A percentile compares a stretch with the other conserved stretches of the same genome.
Conservation (phyloP, 108 stramenopile genomes). For the Skeletonema marinoi region DNA sequence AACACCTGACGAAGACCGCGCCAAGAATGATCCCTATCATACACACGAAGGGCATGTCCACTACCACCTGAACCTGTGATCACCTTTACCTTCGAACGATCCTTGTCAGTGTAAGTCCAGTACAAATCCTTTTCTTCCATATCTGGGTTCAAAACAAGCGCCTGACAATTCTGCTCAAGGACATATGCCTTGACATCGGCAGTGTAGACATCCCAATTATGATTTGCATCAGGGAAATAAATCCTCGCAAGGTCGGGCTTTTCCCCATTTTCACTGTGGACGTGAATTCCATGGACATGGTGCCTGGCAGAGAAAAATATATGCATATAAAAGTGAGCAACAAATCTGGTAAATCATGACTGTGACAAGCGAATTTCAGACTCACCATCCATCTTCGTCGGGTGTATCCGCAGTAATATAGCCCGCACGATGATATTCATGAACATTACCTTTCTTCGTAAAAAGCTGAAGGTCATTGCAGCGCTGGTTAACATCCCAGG, state of each 20-base stretch:
- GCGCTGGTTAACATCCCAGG: slow-evolving; percentile 24
- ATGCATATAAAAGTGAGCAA: neutral
- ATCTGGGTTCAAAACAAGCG: slow-evolving; percentile 36
- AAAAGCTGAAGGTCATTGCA: slow-evolving; percentile 38
- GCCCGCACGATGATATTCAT: slow-evolving; percentile 20
- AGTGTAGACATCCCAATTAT: slow-evolving; percentile 28
- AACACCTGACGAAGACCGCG: slow-evolving; percentile 33
- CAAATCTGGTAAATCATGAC: neutral
- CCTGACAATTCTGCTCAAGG: slow-evolving; percentile 24
- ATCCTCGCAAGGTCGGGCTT: slow-evolving; percentile 22
- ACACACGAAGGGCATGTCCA: slow-evolving; percentile 40
- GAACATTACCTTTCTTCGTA: slow-evolving; percentile 7
- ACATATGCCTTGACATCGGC: slow-evolving; percentile 35
- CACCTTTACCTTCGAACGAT: slow-evolving; percentile 14
- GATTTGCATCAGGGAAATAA: slow-evolving; percentile 35
- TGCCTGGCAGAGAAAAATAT: slow-evolving; percentile 16
- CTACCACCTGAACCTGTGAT: slow-evolving; percentile 2
- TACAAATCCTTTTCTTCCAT: slow-evolving; percentile 18
- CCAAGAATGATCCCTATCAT: slow-evolving; percentile 20
- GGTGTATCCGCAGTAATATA: slow-evolving; percentile 23
- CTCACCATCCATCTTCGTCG: slow-evolving; percentile 44
- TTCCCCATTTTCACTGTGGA: slow-evolving; percentile 7
- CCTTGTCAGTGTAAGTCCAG: slow-evolving; percentile 35
- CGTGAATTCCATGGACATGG: slow-evolving; percentile 29
- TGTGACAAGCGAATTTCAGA: neutral